Evolutionary conservation across 2,329 filamentous ascomycete species (phyloP).

Genomic region (Aspergillus oerlinghausenensis): DNA sequence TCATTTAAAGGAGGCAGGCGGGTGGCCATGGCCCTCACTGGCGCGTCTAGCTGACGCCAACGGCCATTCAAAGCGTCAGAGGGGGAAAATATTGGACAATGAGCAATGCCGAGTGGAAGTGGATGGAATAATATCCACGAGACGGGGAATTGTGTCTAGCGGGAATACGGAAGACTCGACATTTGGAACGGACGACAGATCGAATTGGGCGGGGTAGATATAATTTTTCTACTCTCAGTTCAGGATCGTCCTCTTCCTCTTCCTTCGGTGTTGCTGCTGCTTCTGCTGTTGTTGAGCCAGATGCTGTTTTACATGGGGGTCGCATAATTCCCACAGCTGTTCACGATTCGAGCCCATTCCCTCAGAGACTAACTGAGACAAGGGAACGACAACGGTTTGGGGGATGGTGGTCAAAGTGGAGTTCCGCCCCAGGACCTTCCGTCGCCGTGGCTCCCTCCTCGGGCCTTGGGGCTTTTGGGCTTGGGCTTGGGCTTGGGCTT

Average conservation of each 20-base stretch:
- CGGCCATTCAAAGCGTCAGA: constrained; percentile 24
- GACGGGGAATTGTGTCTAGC: background rate
- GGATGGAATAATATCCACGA: background rate
- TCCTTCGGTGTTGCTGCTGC: background rate
- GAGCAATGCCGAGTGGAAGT: constrained; percentile 1
- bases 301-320: background rate
- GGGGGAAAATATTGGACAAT: background rate
- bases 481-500: too few species aligned
- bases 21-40: constrained; percentile 32
- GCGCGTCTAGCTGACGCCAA: constrained; percentile 18
- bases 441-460: background rate
- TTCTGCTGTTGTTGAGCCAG: too few species aligned
- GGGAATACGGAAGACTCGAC: background rate
- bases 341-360: background rate
- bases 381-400: background rate
- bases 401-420: constrained; percentile 5
- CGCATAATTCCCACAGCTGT: background rate
- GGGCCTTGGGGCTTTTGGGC: background rate
- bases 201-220: background rate
- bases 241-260: background rate
- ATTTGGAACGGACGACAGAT: background rate
- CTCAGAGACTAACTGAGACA: background rate
- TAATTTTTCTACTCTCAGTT: background rate
- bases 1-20: constrained; percentile 24
- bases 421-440: constrained; percentile 4